phyloP scores from a whole-genome alignment of 2,329 filamentous ascomycete species.

The Hymenoscyphus occultus region DNA sequence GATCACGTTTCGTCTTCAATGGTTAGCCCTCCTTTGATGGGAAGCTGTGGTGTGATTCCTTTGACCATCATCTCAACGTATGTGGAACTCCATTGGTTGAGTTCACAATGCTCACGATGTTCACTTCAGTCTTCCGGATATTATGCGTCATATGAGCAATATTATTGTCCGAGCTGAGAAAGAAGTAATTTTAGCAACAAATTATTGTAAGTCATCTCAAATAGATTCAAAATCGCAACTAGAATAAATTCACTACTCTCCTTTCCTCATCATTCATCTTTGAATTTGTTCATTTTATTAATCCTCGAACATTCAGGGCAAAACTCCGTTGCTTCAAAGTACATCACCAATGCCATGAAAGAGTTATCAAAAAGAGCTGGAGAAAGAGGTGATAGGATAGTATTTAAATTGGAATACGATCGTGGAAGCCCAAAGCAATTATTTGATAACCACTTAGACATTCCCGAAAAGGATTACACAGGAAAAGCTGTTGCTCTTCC shows the following conservation, averaged over 20 bases:
- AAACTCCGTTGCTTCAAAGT: slow-evolving; percentile 61
- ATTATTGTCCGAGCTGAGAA: slow-evolving; percentile 69
- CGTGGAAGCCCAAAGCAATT: slow-evolving; percentile 63
- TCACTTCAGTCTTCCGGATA: slow-evolving; percentile 55
- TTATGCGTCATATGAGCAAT: slow-evolving; percentile 71
- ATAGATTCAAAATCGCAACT: background rate
- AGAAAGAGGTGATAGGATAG: slow-evolving; percentile 51
- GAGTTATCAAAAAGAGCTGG: slow-evolving; percentile 67
- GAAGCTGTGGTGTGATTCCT: slow-evolving; percentile 60
- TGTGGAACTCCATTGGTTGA: background rate
- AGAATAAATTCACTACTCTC: background rate
- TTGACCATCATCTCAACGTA: slow-evolving; percentile 63
- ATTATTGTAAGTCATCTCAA: slow-evolving; percentile 44
- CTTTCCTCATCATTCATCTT: background rate
- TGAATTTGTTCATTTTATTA: background rate
- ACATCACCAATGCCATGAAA: slow-evolving; percentile 65
- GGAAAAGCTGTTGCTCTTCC: slow-evolving; percentile 60
- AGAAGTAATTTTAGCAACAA: slow-evolving; percentile 73
- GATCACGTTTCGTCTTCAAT: slow-evolving; percentile 40
- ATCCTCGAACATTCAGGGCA: slow-evolving; percentile 49
- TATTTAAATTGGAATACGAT: slow-evolving; percentile 76
- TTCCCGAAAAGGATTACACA: slow-evolving; percentile 57
- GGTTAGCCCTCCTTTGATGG: slow-evolving; percentile 56
- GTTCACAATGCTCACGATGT: background rate
- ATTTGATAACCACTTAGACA: slow-evolving; percentile 61